Evolutionary conservation across 345 rosid genomes (phyloP), one percentile per base, ranked within the genome.

Genomic region (Euphorbia pulcherrima): DNA sequence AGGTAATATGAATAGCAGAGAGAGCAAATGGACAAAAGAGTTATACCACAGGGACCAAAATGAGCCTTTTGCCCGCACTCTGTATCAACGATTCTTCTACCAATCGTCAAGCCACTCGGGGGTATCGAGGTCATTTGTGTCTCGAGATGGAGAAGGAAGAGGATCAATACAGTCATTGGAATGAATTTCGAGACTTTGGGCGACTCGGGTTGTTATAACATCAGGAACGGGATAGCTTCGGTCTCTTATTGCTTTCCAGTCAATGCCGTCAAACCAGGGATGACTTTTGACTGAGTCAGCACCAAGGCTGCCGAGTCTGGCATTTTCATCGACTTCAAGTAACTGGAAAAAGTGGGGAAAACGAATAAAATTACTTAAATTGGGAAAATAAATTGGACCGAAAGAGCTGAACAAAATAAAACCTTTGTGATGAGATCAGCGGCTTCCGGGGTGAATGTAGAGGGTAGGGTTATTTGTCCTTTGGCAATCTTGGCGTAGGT

Each of bases 41-140:
- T n/a, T n/a, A n/a, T n/a, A n/a, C n/a, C n/a, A n/a, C n/a, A n/a
- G n/a, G n/a, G n/a, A n/a, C n/a, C n/a, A n/a, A n/a, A n/a, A n/a
- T n/a, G n/a, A n/a, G n/a, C n/a, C n/a, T n/a, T n/a, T n/a, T n/a
- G n/a, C n/a, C n/a, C n/a, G n/a, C n/a, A n/a, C n/a, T n/a, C n/a
- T n/a, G n/a, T n/a, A n/a, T n/a, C n/a, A n/a, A 53, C 37, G 56
- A 69, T 50, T 70, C 75, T 56, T 65, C 83, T 87, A 90, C 98
- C 98, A 90, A 48, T 85, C 90, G 18, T 85, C 87, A 17, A 90
- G 87, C 98, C 98, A 90, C 68, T 89, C 83, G 4, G 84, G 81
- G 77, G 63, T 63, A 69, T 78, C 74, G 50, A 83, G 80, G 58
- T 70, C 90, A 58, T 83, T 82, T 50, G 46, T 44, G 54, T 82